Evolutionary conservation across 164 flowering plant species (phyloP).

Genomic region (Dillenia turbinata): DNA sequence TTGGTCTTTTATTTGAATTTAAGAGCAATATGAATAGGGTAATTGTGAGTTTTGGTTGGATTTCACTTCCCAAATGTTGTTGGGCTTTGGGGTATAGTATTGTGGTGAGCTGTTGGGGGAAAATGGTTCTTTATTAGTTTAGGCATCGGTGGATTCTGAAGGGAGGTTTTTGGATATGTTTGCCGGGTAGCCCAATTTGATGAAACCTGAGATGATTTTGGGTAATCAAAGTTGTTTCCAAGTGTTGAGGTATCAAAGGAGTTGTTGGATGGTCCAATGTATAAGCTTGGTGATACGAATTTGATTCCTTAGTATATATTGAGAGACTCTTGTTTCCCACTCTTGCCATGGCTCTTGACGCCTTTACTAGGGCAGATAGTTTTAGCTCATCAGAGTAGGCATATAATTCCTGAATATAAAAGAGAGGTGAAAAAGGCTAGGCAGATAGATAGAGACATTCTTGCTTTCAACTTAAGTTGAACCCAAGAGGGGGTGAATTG

Average conservation of each 20-base stretch:
- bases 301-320: slow-evolving; percentile 55
- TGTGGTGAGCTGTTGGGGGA: slow-evolving; percentile 30
- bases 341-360: slow-evolving; percentile 67
- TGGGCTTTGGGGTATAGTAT: slow-evolving; percentile 61
- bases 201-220: slow-evolving; percentile 40
- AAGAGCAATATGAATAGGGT: slow-evolving; percentile 28
- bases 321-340: slow-evolving; percentile 71
- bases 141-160: slow-evolving; percentile 72
- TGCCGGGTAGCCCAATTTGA: slow-evolving; percentile 72
- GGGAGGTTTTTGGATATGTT: slow-evolving; percentile 86
- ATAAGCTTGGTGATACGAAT: slow-evolving; percentile 32
- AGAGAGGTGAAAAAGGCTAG: slow-evolving; percentile 46
- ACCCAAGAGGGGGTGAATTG: slow-evolving; percentile 4
- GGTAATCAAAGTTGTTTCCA: slow-evolving; percentile 39
- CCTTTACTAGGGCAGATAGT: slow-evolving; percentile 27
- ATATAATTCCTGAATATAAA: slow-evolving; percentile 48
- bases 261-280: slow-evolving; percentile 41
- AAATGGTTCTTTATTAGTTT: slow-evolving; percentile 52
- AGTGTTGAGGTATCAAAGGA: slow-evolving; percentile 49
- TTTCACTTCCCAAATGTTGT: slow-evolving; percentile 67
- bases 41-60: slow-evolving; percentile 46
- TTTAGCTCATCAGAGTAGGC: slow-evolving; percentile 25
- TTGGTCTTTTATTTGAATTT: slow-evolving; percentile 42
- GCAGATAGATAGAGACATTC: slow-evolving; percentile 43
- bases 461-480: slow-evolving; percentile 55